Evolutionary conservation across 768 basidiomycete species (phyloP), one percentile per base, ranked within the genome.

Genomic region (Lyophyllum semitale): DNA sequence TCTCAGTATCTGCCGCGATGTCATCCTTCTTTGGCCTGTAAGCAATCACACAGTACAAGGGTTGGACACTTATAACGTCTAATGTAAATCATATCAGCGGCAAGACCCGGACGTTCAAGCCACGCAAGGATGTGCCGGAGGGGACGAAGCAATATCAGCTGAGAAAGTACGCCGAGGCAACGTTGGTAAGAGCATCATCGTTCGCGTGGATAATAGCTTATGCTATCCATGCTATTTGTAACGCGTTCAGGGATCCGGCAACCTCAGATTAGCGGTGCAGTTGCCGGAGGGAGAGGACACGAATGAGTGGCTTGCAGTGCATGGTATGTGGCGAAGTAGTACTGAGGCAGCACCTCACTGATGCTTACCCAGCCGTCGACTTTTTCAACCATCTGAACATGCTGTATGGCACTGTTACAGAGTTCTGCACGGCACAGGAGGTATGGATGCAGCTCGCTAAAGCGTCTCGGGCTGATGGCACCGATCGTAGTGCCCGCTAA

Each of bases 321-420:
- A 99, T 68, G 93, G 97, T 97, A 84, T 66, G 48, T 53, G n/a
- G 43, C 33, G 12, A 0, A 22, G 9, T 20, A 8, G 37, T 11
- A 54, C n/a, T 23, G 46, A 27, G 29, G 40, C 20, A 32, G 6
- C 35, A 20, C 27, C 41, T 51, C 17, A 26, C 44, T 55, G 18
- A 54, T 40, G 33, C 50, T 33, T 50, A 17, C 43, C 46, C 17
- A 99, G 97, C 94, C 27, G 96, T 98, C 57, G 97, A 99, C 71
- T 99, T 99, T 76, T 99, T 98, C 81, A 99, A 98, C 68, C 97
- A 99, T 68, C 74, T 99, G 60, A 99, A 99, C 70, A 99, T 99
- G 97, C 77, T 99, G 18, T 99, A 98, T 66, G 97, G 96, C 11
- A 97, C 95, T 9, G 87, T 99, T 22, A 97, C 97, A 2, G 97